These are phyloP conservation scores for Neoboletus subvelutipes DNA, from an alignment of 768 basidiomycete species.

Conservation along the genomic window DNA sequence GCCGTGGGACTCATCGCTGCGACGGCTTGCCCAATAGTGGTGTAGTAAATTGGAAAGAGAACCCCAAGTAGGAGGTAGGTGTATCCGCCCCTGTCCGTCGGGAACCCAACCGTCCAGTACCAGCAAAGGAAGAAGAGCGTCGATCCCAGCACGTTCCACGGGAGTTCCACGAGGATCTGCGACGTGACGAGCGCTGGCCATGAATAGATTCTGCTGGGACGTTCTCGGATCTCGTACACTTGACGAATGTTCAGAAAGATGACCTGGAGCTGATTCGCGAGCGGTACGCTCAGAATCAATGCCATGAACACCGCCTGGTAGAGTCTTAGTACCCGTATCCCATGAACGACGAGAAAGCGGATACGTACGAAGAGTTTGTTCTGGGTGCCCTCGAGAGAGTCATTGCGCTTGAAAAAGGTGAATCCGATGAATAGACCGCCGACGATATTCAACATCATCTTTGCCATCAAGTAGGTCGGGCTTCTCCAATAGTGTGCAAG, in stretches of 20 bases:
- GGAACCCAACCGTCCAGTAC: slow-evolving; percentile 71
- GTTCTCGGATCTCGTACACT: slow-evolving; percentile 66
- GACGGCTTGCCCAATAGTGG: slow-evolving; percentile 58
- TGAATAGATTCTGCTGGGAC: slow-evolving; percentile 61
- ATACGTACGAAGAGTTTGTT: slow-evolving; percentile 62
- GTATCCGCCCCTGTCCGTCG: slow-evolving; percentile 53
- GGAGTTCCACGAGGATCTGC: slow-evolving; percentile 55
- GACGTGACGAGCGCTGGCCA: slow-evolving; percentile 60
- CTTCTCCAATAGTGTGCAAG: slow-evolving; percentile 50
- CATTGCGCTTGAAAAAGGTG: slow-evolving; percentile 58
- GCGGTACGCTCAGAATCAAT: slow-evolving; percentile 48
- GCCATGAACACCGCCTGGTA: slow-evolving; percentile 55
- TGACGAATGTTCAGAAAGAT: slow-evolving; percentile 57
- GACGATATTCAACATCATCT: slow-evolving; percentile 52
- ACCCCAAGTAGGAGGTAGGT: slow-evolving; percentile 55
- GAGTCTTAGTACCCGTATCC: not conserved
- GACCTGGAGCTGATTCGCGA: slow-evolving; percentile 64
- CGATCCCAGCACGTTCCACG: slow-evolving; percentile 61
- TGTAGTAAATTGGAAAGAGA: slow-evolving; percentile 60
- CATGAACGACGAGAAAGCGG: not conserved
- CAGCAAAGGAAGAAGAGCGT: slow-evolving; percentile 62
- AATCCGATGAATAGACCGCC: slow-evolving; percentile 60
- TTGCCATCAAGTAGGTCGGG: slow-evolving; percentile 60
- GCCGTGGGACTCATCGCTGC: slow-evolving; percentile 61
- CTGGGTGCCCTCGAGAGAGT: slow-evolving; percentile 57